Conservation (phyloP, 2,329 filamentous ascomycete genomes). For the Blumeriella jaapii region DNA sequence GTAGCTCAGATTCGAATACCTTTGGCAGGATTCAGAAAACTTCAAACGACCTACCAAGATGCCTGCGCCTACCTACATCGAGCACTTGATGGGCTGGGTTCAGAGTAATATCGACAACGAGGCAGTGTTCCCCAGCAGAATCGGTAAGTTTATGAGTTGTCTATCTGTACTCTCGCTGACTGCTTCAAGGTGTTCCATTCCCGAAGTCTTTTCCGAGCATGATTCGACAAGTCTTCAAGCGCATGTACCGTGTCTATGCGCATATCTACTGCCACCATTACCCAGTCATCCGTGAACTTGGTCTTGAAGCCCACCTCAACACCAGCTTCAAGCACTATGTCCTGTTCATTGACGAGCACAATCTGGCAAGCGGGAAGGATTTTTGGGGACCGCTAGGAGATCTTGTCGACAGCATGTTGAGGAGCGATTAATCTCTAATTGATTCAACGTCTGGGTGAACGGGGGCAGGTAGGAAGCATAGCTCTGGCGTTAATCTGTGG, state of each 20-base stretch:
- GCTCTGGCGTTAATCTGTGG: slow-evolving; percentile 20
- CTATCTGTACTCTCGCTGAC: slow-evolving; percentile 33
- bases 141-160: slow-evolving; percentile 46
- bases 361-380: slow-evolving; percentile 82
- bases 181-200: slow-evolving; percentile 66
- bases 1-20: slow-evolving; percentile 72
- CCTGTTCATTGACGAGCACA: slow-evolving; percentile 95
- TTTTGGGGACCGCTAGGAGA: slow-evolving; percentile 96
- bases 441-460: slow-evolving; percentile 8
- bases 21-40: slow-evolving; percentile 93
- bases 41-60: slow-evolving; percentile 97
- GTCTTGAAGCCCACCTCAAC: slow-evolving; percentile 92
- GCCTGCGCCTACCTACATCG: slow-evolving; percentile 93
- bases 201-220: slow-evolving; percentile 83
- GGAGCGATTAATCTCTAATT: slow-evolving; percentile 49
- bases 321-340: slow-evolving; percentile 99
- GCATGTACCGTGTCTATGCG: slow-evolving; percentile 95
- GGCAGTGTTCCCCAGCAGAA: slow-evolving; percentile 84
- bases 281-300: slow-evolving; percentile 87
- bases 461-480: slow-evolving; percentile 11
- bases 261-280: slow-evolving; percentile 99
- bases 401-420: slow-evolving; percentile 93
- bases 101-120: slow-evolving; percentile 95
- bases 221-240: slow-evolving; percentile 94
- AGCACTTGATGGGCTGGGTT: slow-evolving; percentile 95